phyloP scores from a whole-genome alignment of 2,329 filamentous ascomycete species.

The Alternaria metachromatica region DNA sequence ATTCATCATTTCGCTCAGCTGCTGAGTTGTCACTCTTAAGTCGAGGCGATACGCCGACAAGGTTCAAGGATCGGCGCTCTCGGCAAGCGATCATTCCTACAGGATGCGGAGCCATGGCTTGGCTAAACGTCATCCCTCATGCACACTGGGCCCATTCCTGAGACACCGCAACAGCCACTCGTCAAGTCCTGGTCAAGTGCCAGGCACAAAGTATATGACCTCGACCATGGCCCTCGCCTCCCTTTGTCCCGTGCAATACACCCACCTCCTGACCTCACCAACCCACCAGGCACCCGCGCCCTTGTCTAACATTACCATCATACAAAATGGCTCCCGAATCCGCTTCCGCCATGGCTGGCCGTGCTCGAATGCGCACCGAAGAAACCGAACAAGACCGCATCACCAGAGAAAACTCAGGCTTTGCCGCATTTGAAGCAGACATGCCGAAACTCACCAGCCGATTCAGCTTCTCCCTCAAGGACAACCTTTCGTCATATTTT shows the following conservation, averaged over 20 bases:
- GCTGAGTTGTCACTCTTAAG: background rate
- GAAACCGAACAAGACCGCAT: constrained; percentile 43
- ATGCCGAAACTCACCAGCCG: constrained; percentile 45
- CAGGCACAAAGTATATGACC: constrained; percentile 24
- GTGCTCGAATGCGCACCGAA: constrained; percentile 37
- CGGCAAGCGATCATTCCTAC: constrained; percentile 8
- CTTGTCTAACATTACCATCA: constrained; percentile 10
- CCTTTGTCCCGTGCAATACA: constrained; percentile 43
- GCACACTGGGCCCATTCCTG: constrained; percentile 17
- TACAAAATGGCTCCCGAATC: constrained; percentile 39
- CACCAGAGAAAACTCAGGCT: constrained; percentile 37
- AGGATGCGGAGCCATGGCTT: constrained; percentile 5
- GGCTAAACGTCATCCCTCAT: constrained; percentile 18
- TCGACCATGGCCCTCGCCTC: constrained; percentile 23
- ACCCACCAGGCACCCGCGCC: constrained; percentile 30
- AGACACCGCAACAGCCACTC: constrained; percentile 16
- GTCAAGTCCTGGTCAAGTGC: constrained; percentile 20
- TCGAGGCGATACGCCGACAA: background rate
- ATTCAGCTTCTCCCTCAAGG: constrained; percentile 46
- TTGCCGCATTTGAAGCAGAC: constrained; percentile 44
- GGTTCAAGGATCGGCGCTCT: constrained; percentile 4
- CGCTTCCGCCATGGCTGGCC: constrained; percentile 36
- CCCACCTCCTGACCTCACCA: constrained; percentile 40
- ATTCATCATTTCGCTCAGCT: background rate
- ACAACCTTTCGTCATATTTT: constrained; percentile 50